Evolutionary conservation across 2,329 filamentous ascomycete genomes (phyloP).

Genomic region (Monosporascus cannonballus): DNA sequence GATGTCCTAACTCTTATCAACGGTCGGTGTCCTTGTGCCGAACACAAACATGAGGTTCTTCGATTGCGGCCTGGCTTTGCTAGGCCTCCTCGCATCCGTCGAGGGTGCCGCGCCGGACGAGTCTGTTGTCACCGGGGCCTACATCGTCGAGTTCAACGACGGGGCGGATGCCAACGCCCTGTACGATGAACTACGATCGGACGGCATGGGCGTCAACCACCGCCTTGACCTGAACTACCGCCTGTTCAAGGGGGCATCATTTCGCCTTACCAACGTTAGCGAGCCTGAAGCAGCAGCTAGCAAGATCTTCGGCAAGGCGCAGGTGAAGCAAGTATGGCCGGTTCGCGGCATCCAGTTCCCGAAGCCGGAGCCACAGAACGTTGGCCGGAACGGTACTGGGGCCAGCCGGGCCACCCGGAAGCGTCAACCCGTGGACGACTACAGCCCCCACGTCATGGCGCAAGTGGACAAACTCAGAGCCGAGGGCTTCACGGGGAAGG

Average conservation of each 20-base stretch:
- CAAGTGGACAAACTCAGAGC: conserved; percentile 35
- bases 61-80: not conserved
- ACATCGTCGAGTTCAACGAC: conserved; percentile 18
- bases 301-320: conserved; percentile 16
- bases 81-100: conserved; percentile 3
- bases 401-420: conserved; percentile 1
- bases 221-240: conserved; percentile 14
- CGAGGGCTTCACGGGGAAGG: conserved; percentile 38
- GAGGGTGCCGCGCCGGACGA: not conserved
- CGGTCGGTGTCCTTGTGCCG: too few relatives aligned
- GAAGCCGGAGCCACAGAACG: conserved; percentile 6
- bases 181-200: conserved; percentile 9
- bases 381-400: conserved; percentile 11
- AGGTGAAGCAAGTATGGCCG: conserved; percentile 25
- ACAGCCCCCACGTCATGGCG: conserved; percentile 24
- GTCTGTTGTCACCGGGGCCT: conserved; percentile 5
- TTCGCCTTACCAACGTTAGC: conserved; percentile 6
- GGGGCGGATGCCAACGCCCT: conserved; percentile 11
- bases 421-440: conserved; percentile 2
- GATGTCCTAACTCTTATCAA: too few relatives aligned
- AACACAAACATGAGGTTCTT: not conserved
- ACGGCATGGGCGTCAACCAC: conserved; percentile 7
- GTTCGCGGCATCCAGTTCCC: conserved; percentile 16
- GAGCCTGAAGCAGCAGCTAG: conserved; percentile 6
- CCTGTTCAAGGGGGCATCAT: conserved; percentile 17